Evolutionary conservation across 202 grass and related monocot genomes (phyloP).

Genomic region (Schoenoplectus triqueter): DNA sequence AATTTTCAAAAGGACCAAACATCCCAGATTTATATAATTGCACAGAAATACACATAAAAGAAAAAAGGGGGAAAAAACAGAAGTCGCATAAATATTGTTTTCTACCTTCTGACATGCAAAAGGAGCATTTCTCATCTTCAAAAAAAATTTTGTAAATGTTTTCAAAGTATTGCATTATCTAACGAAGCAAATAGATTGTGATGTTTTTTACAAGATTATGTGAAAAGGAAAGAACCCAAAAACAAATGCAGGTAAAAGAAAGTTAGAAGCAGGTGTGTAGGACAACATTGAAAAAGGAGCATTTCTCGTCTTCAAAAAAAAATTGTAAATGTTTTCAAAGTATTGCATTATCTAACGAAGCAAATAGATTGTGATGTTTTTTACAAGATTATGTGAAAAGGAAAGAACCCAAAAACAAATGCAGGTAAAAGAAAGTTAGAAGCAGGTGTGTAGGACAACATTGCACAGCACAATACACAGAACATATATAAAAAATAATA

Average conservation of each 20-base stretch:
- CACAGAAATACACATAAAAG: not conserved
- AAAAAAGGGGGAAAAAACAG: not conserved
- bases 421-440: not conserved
- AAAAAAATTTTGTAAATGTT: not conserved
- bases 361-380: not conserved
- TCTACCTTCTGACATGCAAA: no score
- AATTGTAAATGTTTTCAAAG: not conserved
- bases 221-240: constrained; percentile 5
- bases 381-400: not conserved
- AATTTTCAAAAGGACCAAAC: constrained; percentile 5
- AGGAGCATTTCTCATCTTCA: no score
- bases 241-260: not conserved
- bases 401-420: constrained; percentile 9
- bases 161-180: not conserved
- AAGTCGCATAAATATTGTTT: not conserved
- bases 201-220: not conserved
- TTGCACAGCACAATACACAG: not conserved
- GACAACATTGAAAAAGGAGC: not conserved
- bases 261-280: not conserved
- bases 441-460: not conserved
- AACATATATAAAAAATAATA: not conserved
- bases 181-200: not conserved
- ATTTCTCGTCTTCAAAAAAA: not conserved
- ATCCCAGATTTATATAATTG: not conserved
- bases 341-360: not conserved